Base-by-base conservation (phyloP, 768 basidiomycete species). In the Pisolithus tinctorius region DNA sequence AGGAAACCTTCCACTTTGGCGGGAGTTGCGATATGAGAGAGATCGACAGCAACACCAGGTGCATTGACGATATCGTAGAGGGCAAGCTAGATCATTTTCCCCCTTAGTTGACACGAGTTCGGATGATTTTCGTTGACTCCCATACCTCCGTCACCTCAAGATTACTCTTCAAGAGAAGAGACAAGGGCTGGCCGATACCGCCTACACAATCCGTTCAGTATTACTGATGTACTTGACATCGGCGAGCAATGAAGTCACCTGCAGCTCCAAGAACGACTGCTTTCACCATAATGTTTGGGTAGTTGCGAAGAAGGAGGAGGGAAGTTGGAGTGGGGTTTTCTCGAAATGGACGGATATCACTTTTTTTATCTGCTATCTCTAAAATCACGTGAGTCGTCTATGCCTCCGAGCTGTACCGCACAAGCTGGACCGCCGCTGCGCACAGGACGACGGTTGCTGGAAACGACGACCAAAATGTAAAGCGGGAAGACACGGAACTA, bases 1-100 rank as follows among this genome's bases (percentile, higher is more conserved):
- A 92, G 78, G 67, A 76, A 87, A n/a, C 93, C 93, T 53, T 79
- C 75, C 27, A 93, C 85, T 69, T 87, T 86, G 40, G 92, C 84
- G 10, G 86, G 83, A 36, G 93, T 94, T 48, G 88, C 78, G 71
- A 98, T 94, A 69, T 97, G 95, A 51, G 88, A 86, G 52, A 97
- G 77, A 74, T 99, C 95, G 52, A 84, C 90, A 34, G 93, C 93
- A 56, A 99, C 95, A 64, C 95, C 95, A 14, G 92, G 92, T n/a
- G 93, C 88, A 70, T 92, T 89, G 63, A 94, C 92, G 71, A 97
- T 94, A 91, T 98, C 95, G 67, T 78, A 97, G 53, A 97, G 82
- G 48, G 82, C 74, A 47, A 98, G 86, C 86, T 93, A 61, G 17
- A 48, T 27, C 16, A 3, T 47, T 42, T 29, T 47, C 45, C 40